phyloP scores from a whole-genome alignment of 495 filamentous ascomycete genomes.

The Trichoderma virens region DNA sequence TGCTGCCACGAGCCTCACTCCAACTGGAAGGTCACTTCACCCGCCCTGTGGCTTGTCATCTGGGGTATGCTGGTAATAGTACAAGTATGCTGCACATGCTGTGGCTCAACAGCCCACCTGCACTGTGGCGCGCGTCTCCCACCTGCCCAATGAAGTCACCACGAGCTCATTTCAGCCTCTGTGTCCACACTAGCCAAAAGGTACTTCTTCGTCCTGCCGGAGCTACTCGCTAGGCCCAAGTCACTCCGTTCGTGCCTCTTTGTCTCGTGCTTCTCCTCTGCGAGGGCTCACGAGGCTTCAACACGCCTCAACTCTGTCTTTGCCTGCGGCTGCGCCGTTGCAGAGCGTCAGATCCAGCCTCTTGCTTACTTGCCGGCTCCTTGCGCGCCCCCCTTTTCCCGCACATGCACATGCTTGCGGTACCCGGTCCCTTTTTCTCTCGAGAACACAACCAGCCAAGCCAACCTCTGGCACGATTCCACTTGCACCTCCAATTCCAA shows the following conservation, averaged over 20 bases:
- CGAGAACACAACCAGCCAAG: too few species aligned
- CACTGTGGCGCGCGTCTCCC: background rate
- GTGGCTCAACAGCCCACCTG: background rate
- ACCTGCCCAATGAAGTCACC: constrained; percentile 9
- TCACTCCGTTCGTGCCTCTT: background rate
- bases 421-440: too few species aligned
- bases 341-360: background rate
- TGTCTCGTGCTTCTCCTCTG: background rate
- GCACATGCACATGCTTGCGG: too few species aligned
- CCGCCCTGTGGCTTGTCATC: too few species aligned
- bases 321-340: background rate
- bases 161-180: background rate
- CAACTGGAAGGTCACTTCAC: too few species aligned
- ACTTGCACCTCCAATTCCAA: too few species aligned
- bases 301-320: background rate
- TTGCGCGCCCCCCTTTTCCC: background rate
- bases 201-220: background rate
- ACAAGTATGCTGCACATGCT: too few species aligned
- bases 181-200: background rate
- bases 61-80: too few species aligned
- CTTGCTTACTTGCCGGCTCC: background rate
- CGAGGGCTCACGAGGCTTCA: background rate
- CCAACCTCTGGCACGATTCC: too few species aligned
- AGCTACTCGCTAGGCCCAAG: too few species aligned
- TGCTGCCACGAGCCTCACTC: too few species aligned